Base-by-base conservation (phyloP, 208 protist genomes). In the Blastocrithidia nonstop region DNA sequence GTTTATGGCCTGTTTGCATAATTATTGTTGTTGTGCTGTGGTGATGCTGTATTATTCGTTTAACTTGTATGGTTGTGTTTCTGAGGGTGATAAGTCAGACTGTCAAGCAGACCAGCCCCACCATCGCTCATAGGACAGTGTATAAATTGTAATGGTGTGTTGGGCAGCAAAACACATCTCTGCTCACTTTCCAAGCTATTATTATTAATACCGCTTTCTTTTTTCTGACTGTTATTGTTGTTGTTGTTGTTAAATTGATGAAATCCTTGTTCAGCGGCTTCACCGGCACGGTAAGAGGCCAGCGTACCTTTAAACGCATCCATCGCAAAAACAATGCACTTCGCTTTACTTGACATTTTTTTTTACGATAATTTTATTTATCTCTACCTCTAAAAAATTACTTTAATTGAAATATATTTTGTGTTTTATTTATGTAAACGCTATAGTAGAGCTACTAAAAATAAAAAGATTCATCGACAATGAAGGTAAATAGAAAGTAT, bases 241-340 rank as follows among this genome's bases (percentile, higher is more conserved):
- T 11, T 42, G 4, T 5, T 48, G 22, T 33, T 11, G 29, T 45
- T 41, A 0, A 40, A 52, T 13, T 32, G 50, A 9, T 59, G 57
- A 37, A 74, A 54, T 1, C 66, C 75, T 0, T 33, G 39, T 49
- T 84, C 68, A 21, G 66, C 65, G 1, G 73, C 75, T 48, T 73
- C 61, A 6, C 73, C 66, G 0, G 71, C 81, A 40, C 52, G 45
- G 50, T 57, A 69, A 2, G 76, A 67, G 1, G 70, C 48, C 16
- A 81, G 48, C 2, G 73, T 87, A 19, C 76, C 81, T 42, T 90
- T 90, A 53, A 90, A 90, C 11, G 73, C 67, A 52, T 87, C 81
- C 45, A 60, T 73, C 32, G 73, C 71, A 9, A 63, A 50, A 13
- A 90, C 50, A 3, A 86, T 45, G 11, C 42, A 45, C 41, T 50